Conservation (phyloP, 2,329 filamentous ascomycete genomes). For the Dothistroma pini region DNA sequence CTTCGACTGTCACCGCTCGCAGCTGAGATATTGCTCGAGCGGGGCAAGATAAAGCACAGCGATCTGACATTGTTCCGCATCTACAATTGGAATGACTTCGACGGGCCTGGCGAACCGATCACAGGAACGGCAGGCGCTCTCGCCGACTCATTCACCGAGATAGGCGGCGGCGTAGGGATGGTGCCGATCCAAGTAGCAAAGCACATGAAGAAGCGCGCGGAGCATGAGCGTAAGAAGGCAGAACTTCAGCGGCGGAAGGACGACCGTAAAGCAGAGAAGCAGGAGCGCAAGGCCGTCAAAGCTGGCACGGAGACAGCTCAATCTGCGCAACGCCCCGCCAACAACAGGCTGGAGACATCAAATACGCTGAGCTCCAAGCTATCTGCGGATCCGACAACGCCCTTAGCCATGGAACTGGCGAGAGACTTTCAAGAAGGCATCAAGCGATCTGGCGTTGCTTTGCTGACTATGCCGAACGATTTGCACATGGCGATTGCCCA, state of each 20-base stretch:
- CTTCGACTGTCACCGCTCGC: slow-evolving; percentile 61
- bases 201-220: slow-evolving; percentile 53
- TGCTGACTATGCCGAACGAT: slow-evolving; percentile 77
- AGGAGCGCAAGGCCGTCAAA: slow-evolving; percentile 10
- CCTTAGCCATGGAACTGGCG: slow-evolving; percentile 40
- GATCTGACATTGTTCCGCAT: slow-evolving; percentile 58
- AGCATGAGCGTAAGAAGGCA: slow-evolving; percentile 49
- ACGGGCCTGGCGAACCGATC: slow-evolving; percentile 69
- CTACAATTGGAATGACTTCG: slow-evolving; percentile 73
- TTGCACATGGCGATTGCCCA: slow-evolving; percentile 77
- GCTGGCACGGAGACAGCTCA: slow-evolving; percentile 1
- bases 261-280: slow-evolving; percentile 25
- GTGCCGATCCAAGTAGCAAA: slow-evolving; percentile 61
- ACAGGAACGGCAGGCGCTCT: slow-evolving; percentile 63
- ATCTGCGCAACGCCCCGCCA: slow-evolving; percentile 15
- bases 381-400: slow-evolving; percentile 29
- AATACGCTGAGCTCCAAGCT: slow-evolving; percentile 27
- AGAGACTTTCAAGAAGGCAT: slow-evolving; percentile 65
- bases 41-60: slow-evolving; percentile 60
- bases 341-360: slow-evolving; percentile 22
- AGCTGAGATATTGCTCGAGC: slow-evolving; percentile 60
- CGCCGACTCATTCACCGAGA: slow-evolving; percentile 55
- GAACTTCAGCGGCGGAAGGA: slow-evolving; percentile 31
- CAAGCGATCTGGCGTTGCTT: slow-evolving; percentile 68
- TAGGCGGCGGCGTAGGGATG: slow-evolving; percentile 60